Percentiles rank a stretch among this genome's conserved stretches.
These are phyloP conservation scores for Penicillium parvum DNA, from an alignment of 495 filamentous ascomycete genomes.

Conservation along the genomic window DNA sequence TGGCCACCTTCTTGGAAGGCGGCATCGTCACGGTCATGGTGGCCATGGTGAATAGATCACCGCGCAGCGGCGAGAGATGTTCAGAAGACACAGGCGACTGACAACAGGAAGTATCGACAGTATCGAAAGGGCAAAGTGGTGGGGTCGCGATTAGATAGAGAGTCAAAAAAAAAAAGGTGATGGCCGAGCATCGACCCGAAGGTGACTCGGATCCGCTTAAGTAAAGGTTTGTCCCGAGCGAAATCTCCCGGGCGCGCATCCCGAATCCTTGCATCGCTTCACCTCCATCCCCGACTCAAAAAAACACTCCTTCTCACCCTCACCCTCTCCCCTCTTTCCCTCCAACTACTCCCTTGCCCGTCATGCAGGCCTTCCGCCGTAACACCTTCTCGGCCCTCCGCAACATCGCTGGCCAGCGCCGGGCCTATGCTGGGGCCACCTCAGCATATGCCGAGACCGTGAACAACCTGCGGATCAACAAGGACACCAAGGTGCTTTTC, in stretches of 20 bases:
- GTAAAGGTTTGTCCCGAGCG: constrained; percentile 44
- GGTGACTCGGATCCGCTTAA: constrained; percentile 40
- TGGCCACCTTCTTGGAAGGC: constrained; percentile 42
- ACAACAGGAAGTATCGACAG: not conserved
- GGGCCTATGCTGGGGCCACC: constrained; percentile 63
- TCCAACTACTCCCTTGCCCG: constrained; percentile 20
- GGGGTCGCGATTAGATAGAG: constrained; percentile 25
- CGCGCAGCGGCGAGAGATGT: constrained; percentile 4
- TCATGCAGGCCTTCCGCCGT: constrained; percentile 54
- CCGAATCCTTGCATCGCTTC: constrained; percentile 23
- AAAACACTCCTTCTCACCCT: constrained; percentile 15
- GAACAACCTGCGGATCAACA: constrained; percentile 87
- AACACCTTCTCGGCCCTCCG: constrained; percentile 47
- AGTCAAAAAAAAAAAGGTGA: constrained; percentile 24
- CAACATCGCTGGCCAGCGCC: constrained; percentile 48
- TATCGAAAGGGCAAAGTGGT: constrained; percentile 1
- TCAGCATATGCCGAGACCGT: constrained; percentile 76
- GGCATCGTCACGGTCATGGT: constrained; percentile 59
- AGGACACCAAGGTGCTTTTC: constrained; percentile 88
- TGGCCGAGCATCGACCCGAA: constrained; percentile 29
- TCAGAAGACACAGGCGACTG: not conserved
- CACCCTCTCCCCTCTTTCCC: constrained; percentile 22
- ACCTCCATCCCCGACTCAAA: constrained; percentile 19
- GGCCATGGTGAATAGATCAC: constrained; percentile 47
- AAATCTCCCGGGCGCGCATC: constrained; percentile 35